Conservation (phyloP, 352 stramenopile species). For the Phytophthora podocarpi region DNA sequence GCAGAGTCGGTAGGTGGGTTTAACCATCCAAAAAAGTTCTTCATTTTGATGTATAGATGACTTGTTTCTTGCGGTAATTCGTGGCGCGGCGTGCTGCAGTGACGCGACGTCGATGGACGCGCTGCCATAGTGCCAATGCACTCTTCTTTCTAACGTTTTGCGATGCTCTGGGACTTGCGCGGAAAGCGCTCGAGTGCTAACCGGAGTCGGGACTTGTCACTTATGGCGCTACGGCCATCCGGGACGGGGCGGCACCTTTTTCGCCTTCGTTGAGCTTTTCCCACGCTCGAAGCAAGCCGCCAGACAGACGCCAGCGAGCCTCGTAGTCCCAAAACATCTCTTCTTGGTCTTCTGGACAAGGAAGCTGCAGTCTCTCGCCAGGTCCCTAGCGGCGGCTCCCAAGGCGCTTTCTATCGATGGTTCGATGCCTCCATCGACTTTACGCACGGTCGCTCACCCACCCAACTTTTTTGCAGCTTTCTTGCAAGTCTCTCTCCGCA, state of each 20-base stretch:
- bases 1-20: slow-evolving; percentile 4
- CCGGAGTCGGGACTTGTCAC: slow-evolving; percentile 27
- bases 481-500: slow-evolving; percentile 30
- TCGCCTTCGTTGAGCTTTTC: slow-evolving; percentile 9
- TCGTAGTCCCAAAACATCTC: slow-evolving; percentile 32
- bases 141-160: slow-evolving; percentile 1
- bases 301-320: slow-evolving; percentile 22
- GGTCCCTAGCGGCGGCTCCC: slow-evolving; percentile 31
- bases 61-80: too few species aligned
- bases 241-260: slow-evolving; percentile 33
- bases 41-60: slow-evolving; percentile 15
- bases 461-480: slow-evolving; percentile 37
- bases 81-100: too few species aligned
- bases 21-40: slow-evolving; percentile 16
- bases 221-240: slow-evolving; percentile 23
- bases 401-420: slow-evolving; percentile 33
- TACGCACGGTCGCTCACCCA: slow-evolving; percentile 37
- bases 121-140: too few species aligned
- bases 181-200: slow-evolving; percentile 15
- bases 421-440: slow-evolving; percentile 26
- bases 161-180: slow-evolving; percentile 28
- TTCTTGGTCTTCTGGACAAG: neutral
- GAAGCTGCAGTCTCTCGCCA: slow-evolving; percentile 13
- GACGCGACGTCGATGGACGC: slow-evolving; percentile 4
- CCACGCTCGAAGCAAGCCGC: slow-evolving; percentile 22